A percentile compares a stretch with the other conserved stretches of the same genome.
phyloP scores from a whole-genome alignment of 2,329 filamentous ascomycete genomes.

The Helicocarpus griseus region DNA sequence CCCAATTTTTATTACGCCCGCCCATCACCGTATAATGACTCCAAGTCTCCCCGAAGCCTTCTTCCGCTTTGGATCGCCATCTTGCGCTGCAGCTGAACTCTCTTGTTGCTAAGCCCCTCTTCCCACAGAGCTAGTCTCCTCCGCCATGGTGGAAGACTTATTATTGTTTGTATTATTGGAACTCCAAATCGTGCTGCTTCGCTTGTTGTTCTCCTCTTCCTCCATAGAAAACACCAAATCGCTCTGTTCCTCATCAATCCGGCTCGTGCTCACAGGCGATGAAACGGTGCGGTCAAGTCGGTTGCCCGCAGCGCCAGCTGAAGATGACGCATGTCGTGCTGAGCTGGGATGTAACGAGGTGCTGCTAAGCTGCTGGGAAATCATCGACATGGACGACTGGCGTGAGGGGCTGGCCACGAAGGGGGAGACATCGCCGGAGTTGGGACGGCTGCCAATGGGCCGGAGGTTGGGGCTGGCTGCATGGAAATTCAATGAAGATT shows the following conservation, averaged over 20 bases:
- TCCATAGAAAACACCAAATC: slow-evolving; percentile 43
- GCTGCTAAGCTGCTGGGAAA: slow-evolving; percentile 47
- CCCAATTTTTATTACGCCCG: neutral
- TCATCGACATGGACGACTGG: slow-evolving; percentile 51
- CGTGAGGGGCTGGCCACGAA: slow-evolving; percentile 47
- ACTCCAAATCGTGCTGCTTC: slow-evolving; percentile 27
- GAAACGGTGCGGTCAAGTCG: slow-evolving; percentile 37
- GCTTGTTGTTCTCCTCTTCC: slow-evolving; percentile 39
- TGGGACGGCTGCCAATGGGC: slow-evolving; percentile 39
- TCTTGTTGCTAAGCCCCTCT: neutral
- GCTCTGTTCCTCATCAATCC: slow-evolving; percentile 40
- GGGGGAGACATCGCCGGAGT: slow-evolving; percentile 40
- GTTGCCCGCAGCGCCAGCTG: slow-evolving; percentile 21
- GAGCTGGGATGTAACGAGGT: slow-evolving; percentile 35
- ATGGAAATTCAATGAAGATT: slow-evolving; percentile 44
- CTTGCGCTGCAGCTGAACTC: neutral
- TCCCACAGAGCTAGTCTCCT: neutral
- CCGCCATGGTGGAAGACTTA: slow-evolving; percentile 9
- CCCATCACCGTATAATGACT: slow-evolving; percentile 7
- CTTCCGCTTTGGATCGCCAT: slow-evolving; percentile 6
- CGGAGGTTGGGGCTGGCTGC: slow-evolving; percentile 37
- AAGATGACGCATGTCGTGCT: slow-evolving; percentile 26
- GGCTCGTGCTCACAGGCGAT: slow-evolving; percentile 35
- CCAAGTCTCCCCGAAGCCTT: slow-evolving; percentile 8
- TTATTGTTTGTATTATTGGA: slow-evolving; percentile 24